Conservation (phyloP, 495 filamentous ascomycete species). For the Penicillium argentinense region DNA sequence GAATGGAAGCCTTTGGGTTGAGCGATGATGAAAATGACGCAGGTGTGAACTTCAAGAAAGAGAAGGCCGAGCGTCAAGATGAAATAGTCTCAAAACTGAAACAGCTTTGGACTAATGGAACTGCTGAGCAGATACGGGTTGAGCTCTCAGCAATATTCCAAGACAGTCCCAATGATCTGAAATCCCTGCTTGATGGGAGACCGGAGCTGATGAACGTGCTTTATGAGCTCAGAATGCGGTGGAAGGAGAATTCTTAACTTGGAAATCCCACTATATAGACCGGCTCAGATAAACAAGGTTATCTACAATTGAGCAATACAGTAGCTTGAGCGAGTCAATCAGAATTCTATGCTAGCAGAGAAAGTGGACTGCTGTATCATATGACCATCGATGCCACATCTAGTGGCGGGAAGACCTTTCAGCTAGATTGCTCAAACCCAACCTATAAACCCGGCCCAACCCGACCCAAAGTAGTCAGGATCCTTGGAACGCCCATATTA, state of each 20-base stretch:
- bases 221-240: neutral
- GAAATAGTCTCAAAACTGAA: neutral
- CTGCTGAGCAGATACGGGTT: neutral
- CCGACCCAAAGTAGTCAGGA: neutral
- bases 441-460: neutral
- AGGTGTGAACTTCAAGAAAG: neutral
- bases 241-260: neutral
- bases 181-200: neutral
- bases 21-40: neutral
- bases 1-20: neutral
- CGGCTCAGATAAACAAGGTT: neutral
- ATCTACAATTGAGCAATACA: neutral
- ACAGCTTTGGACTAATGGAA: constrained; percentile 1
- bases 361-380: constrained; percentile 1
- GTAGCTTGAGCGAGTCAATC: neutral
- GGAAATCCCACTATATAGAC: neutral
- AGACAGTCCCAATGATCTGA: neutral
- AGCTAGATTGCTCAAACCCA: neutral
- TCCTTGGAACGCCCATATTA: constrained; percentile 7
- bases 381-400: neutral
- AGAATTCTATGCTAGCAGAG: constrained; percentile 1
- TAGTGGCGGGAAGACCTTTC: neutral
- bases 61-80: neutral
- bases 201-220: neutral
- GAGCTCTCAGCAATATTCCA: neutral